Percentiles rank a stretch among this genome's conserved stretches.
phyloP scores from a whole-genome alignment of 768 basidiomycete genomes.

The Tylopilus cervinicoccineus region DNA sequence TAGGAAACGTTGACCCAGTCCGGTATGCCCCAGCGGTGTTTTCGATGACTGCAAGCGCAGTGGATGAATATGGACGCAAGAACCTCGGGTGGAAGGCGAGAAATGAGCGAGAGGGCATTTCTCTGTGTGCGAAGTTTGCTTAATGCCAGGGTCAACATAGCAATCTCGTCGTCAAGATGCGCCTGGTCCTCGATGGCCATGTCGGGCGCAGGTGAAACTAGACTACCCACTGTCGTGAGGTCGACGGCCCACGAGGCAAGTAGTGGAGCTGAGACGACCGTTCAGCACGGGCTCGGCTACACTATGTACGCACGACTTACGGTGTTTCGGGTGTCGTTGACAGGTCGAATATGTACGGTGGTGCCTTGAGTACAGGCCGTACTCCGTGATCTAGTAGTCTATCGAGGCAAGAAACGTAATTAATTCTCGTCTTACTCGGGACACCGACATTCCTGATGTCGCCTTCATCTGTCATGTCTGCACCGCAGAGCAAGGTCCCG shows the following conservation, averaged over 20 bases:
- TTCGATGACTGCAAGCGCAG: conserved; percentile 1
- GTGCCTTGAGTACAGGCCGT: too few relatives aligned
- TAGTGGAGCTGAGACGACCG: not conserved
- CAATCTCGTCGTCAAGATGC: conserved; percentile 19
- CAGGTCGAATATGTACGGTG: too few relatives aligned
- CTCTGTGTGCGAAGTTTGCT: conserved; percentile 14
- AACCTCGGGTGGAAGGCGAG: conserved; percentile 20
- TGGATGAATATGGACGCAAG: conserved; percentile 22
- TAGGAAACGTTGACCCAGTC: conserved; percentile 22
- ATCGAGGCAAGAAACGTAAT: too few relatives aligned
- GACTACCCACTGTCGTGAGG: too few relatives aligned
- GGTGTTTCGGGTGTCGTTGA: not conserved
- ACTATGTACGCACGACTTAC: not conserved
- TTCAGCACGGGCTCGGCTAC: not conserved
- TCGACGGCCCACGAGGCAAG: too few relatives aligned
- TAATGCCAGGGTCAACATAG: conserved; percentile 9
- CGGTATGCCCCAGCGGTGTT: conserved; percentile 4
- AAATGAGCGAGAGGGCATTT: conserved; percentile 17
- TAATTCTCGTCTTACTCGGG: too few relatives aligned
- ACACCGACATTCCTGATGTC: too few relatives aligned
- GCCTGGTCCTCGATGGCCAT: not conserved
- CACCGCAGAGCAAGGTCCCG: conserved; percentile 3
- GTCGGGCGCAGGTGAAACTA: not conserved
- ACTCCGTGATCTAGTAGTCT: too few relatives aligned
- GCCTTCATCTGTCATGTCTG: conserved; percentile 11